Percentiles rank a stretch among this genome's conserved stretches.
Conservation (phyloP, 2,329 filamentous ascomycete genomes). For the Elsinoe perseae region DNA sequence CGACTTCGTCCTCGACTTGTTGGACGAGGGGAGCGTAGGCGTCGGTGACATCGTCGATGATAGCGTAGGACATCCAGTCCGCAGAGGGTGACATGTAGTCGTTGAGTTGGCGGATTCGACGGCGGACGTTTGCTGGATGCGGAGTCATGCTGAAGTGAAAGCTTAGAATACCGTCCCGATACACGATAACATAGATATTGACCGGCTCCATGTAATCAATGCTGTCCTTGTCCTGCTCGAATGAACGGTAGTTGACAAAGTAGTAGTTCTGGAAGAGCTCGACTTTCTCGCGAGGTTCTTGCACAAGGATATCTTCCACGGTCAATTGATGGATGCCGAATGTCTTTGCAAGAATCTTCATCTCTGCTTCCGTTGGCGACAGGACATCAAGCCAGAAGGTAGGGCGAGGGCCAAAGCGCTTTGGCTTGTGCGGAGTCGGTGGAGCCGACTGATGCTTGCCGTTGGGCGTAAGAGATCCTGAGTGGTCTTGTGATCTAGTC, state of each 20-base stretch:
- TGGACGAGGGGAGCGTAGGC: conserved; percentile 90
- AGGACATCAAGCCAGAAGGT: conserved; percentile 96
- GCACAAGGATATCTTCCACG: conserved; percentile 92
- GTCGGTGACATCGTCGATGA: conserved; percentile 97
- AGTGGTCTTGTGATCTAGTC: conserved; percentile 30
- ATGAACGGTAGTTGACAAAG: conserved; percentile 96
- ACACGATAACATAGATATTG: conserved; percentile 96
- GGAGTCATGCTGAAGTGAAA: conserved; percentile 97
- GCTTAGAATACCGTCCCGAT: conserved; percentile 87
- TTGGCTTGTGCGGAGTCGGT: conserved; percentile 21
- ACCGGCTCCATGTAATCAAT: conserved; percentile 90
- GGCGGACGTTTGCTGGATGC: conserved; percentile 89
- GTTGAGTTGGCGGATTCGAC: conserved; percentile 83
- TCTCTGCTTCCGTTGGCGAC: conserved; percentile 84
- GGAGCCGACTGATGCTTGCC: conserved; percentile 20
- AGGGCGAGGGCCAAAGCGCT: conserved; percentile 64
- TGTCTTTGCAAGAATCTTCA: conserved; percentile 85
- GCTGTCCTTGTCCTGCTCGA: conserved; percentile 86
- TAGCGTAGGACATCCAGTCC: conserved; percentile 97
- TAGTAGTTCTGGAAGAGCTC: conserved; percentile 97
- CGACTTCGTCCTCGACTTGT: conserved; percentile 88
- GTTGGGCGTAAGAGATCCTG: conserved; percentile 25
- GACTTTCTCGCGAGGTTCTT: conserved; percentile 95
- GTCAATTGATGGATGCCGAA: conserved; percentile 96
- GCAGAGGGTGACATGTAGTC: conserved; percentile 90